A percentile compares a stretch with the other conserved stretches of the same genome.
These are phyloP conservation scores for Fusarium tjaetaba DNA, from an alignment of 2,329 filamentous ascomycete species.

Conservation along the genomic window DNA sequence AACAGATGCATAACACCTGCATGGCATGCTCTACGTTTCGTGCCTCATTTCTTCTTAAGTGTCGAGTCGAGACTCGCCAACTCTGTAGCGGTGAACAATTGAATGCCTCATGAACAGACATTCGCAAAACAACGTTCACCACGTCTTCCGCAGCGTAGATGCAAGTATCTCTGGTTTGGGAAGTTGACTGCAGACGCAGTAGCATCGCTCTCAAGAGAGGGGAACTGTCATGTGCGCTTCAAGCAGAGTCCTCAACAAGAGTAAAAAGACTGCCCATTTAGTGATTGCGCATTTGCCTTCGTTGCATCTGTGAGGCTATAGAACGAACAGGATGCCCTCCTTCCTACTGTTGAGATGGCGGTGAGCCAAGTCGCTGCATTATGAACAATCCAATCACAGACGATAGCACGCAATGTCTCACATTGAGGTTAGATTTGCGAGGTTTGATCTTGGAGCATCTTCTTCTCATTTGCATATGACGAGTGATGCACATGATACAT, in stretches of 20 bases:
- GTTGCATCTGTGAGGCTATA: slow-evolving; percentile 13
- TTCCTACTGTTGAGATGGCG: slow-evolving; percentile 29
- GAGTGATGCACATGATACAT: slow-evolving; percentile 17
- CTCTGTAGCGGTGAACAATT: slow-evolving; percentile 14
- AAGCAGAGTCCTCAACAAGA: slow-evolving; percentile 7
- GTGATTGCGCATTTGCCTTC: slow-evolving; percentile 4
- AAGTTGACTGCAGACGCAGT: slow-evolving; percentile 16
- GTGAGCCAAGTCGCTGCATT: slow-evolving; percentile 22
- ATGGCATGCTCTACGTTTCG: slow-evolving; percentile 11
- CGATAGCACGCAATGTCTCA: slow-evolving; percentile 28
- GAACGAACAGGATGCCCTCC: slow-evolving; percentile 30
- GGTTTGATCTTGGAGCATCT: not conserved
- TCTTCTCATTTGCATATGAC: slow-evolving; percentile 12
- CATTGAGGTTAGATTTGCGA: slow-evolving; percentile 1
- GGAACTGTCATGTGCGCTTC: not conserved
- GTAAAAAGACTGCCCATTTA: not conserved
- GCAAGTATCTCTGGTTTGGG: slow-evolving; percentile 26
- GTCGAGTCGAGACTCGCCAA: slow-evolving; percentile 8
- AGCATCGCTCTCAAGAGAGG: slow-evolving; percentile 5
- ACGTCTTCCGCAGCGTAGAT: slow-evolving; percentile 16
- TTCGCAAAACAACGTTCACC: slow-evolving; percentile 6
- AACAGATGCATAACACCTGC: slow-evolving; percentile 15
- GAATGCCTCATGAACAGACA: not conserved
- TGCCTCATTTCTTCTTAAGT: not conserved
- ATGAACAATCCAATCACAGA: slow-evolving; percentile 8